These are phyloP conservation scores for Rhizophlyctis rosea DNA, from an alignment of 192 early-diverging fungal species.

Conservation along the genomic window DNA sequence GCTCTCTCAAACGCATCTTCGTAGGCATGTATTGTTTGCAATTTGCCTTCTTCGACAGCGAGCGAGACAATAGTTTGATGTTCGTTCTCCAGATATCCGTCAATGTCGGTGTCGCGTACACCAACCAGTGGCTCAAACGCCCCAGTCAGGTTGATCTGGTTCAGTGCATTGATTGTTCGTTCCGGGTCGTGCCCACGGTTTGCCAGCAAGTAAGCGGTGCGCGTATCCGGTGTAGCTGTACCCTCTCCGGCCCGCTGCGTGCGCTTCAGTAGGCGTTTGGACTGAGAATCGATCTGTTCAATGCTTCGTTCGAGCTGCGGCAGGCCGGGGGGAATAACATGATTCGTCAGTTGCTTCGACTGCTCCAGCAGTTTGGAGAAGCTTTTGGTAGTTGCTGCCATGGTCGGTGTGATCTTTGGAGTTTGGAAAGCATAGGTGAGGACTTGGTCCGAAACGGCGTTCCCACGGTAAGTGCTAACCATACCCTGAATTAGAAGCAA, in stretches of 20 bases:
- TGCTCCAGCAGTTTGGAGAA: constrained; percentile 65
- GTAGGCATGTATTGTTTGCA: constrained; percentile 63
- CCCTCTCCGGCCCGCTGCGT: constrained; percentile 23
- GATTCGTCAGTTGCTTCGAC: constrained; percentile 70
- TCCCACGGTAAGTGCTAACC: no score
- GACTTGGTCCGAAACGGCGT: no score
- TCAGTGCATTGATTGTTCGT: constrained; percentile 54
- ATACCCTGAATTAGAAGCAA: no score
- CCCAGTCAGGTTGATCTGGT: constrained; percentile 64
- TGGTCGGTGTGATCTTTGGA: background rate
- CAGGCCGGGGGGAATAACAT: constrained; percentile 63
- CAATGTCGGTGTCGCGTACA: constrained; percentile 77
- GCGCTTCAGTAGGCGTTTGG: constrained; percentile 64
- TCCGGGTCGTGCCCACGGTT: constrained; percentile 78
- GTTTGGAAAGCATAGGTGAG: background rate
- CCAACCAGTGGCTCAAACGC: constrained; percentile 74
- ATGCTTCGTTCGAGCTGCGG: constrained; percentile 81
- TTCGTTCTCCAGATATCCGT: constrained; percentile 69
- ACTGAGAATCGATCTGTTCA: constrained; percentile 83
- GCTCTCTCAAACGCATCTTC: constrained; percentile 55
- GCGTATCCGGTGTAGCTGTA: constrained; percentile 37
- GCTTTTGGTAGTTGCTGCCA: constrained; percentile 1
- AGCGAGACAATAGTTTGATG: constrained; percentile 73
- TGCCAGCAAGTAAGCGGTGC: constrained; percentile 66
- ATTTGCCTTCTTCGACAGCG: constrained; percentile 62